A percentile compares a stretch with the other conserved stretches of the same genome.
Evolutionary conservation across 805 yeast genomes (phyloP).

Genomic region (Sugiyamaella marilandica): DNA sequence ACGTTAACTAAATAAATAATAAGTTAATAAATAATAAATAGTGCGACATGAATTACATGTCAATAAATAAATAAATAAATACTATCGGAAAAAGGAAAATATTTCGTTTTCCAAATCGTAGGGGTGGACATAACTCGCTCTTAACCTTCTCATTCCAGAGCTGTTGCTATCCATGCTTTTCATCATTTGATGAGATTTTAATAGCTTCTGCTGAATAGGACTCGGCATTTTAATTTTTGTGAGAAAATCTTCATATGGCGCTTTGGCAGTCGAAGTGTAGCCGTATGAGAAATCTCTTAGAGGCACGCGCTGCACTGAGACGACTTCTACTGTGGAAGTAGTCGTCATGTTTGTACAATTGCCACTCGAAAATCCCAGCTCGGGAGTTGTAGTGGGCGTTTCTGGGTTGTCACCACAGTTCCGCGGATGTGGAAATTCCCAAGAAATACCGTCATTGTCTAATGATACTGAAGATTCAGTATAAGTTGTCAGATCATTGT

Average conservation of each 20-base stretch:
- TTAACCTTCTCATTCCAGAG: not conserved
- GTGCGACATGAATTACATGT: not conserved
- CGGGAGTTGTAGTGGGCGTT: not conserved
- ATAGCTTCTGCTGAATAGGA: constrained; percentile 1
- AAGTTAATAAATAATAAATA: not conserved
- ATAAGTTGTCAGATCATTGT: not conserved
- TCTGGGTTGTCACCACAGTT: not conserved
- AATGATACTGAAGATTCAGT: not conserved
- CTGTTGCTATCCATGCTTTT: constrained; percentile 1
- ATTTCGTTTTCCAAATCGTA: constrained; percentile 14
- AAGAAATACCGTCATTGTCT: not conserved
- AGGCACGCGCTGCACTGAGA: not conserved
- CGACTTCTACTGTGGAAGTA: not conserved
- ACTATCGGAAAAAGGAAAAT: constrained; percentile 6
- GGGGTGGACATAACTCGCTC: constrained; percentile 5
- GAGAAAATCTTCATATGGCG: not conserved
- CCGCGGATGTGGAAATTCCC: not conserved
- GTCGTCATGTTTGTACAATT: not conserved
- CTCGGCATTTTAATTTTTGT: not conserved
- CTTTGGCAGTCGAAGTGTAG: not conserved
- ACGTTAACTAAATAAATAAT: not conserved
- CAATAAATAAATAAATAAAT: not conserved
- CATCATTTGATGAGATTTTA: not conserved
- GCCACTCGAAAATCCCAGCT: not conserved
- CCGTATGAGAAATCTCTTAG: not conserved